These are phyloP conservation scores for Nothophaeocryptopus gaeumannii DNA, from an alignment of 2,329 filamentous ascomycete species.

Conservation along the genomic window DNA sequence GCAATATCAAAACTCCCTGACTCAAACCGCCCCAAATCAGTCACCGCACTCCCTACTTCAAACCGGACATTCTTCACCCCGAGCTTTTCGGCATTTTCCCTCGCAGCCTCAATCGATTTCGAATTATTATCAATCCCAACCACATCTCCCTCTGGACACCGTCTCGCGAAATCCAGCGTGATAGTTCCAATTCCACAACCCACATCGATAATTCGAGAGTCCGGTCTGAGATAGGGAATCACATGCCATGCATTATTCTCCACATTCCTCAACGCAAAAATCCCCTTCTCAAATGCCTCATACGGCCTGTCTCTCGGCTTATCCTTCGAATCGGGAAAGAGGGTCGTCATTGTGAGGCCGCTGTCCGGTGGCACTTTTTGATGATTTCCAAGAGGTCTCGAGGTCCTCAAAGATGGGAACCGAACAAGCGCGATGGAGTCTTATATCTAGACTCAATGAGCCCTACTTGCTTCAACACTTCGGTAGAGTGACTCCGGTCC, in stretches of 20 bases:
- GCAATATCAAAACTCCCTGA: slow-evolving; percentile 54
- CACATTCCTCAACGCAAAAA: slow-evolving; percentile 11
- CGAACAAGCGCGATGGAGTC: no score
- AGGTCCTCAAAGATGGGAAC: no score
- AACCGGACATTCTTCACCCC: not conserved
- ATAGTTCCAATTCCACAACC: slow-evolving; percentile 38
- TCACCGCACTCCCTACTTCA: not conserved
- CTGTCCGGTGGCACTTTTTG: no score
- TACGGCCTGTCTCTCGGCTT: no score
- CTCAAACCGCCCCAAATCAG: not conserved
- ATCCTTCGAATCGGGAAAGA: no score
- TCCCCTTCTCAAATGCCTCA: no score
- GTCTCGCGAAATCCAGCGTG: slow-evolving; percentile 33
- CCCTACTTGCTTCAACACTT: no score
- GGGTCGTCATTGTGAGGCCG: no score
- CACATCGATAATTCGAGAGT: slow-evolving; percentile 36
- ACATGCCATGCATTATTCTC: slow-evolving; percentile 18
- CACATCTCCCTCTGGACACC: slow-evolving; percentile 25
- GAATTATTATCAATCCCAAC: slow-evolving; percentile 35
- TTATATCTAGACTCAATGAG: no score
- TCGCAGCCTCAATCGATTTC: not conserved
- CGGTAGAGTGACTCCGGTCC: no score
- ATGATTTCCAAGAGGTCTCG: no score
- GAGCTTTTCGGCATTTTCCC: not conserved
- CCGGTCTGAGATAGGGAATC: slow-evolving; percentile 20